phyloP scores from a whole-genome alignment of 2,329 filamentous ascomycete genomes.

The Hymenoscyphus linearis region DNA sequence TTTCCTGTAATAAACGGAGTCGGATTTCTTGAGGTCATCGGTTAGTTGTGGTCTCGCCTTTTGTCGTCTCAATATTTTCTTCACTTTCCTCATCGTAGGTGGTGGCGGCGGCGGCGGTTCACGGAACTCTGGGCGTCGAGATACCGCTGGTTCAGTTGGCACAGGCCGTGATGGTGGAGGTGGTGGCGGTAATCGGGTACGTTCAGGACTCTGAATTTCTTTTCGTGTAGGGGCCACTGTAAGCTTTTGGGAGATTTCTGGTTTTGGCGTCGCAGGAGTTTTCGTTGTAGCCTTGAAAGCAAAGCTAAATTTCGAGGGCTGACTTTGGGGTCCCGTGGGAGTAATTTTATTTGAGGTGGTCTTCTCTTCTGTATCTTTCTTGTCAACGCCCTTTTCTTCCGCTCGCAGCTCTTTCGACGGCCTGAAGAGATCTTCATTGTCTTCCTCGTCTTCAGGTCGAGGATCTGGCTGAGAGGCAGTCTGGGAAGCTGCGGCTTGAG shows the following conservation, averaged over 20 bases:
- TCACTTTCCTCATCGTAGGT: slow-evolving; percentile 50
- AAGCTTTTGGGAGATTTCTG: slow-evolving; percentile 61
- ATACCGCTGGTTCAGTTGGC: slow-evolving; percentile 46
- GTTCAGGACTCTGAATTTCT: slow-evolving; percentile 32
- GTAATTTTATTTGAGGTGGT: slow-evolving; percentile 48
- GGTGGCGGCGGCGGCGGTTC: slow-evolving; percentile 30
- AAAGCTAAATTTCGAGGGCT: slow-evolving; percentile 76
- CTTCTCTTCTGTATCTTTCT: slow-evolving; percentile 44
- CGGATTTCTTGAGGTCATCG: slow-evolving; percentile 68
- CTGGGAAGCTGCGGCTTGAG: slow-evolving; percentile 21
- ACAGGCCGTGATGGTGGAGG: slow-evolving; percentile 37
- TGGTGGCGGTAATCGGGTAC: slow-evolving; percentile 37
- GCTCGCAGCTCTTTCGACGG: slow-evolving; percentile 60
- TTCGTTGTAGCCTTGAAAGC: slow-evolving; percentile 76
- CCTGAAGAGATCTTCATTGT: slow-evolving; percentile 57
- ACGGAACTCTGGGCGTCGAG: slow-evolving; percentile 33
- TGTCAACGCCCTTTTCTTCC: slow-evolving; percentile 50
- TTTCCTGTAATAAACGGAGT: slow-evolving; percentile 91
- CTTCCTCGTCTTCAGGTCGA: slow-evolving; percentile 33
- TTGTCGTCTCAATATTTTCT: slow-evolving; percentile 62
- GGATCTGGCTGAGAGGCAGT: slow-evolving; percentile 31
- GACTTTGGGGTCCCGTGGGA: slow-evolving; percentile 38
- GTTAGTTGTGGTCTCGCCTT: slow-evolving; percentile 68
- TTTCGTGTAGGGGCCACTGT: slow-evolving; percentile 44
- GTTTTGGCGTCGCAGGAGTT: slow-evolving; percentile 52